Base-by-base conservation (phyloP, 306 rosid genomes). In the Citrullus mucosospermus region DNA sequence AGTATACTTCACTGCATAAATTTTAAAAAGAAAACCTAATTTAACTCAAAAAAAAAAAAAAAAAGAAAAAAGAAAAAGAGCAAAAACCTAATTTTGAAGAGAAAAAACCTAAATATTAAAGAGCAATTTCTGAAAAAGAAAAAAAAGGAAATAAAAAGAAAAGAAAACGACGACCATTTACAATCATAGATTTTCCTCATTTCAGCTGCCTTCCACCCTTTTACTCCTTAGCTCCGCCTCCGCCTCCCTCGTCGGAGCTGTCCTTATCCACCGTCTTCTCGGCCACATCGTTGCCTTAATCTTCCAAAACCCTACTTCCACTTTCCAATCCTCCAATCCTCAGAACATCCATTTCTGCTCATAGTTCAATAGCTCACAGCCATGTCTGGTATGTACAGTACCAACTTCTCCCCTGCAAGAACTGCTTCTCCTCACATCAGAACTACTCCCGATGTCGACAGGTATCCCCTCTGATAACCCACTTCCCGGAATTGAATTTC, bases 351-450 rank as follows among this genome's bases (percentile, higher is more conserved):
- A 22, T 44, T 46, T 69, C 55, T 22, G 75, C 36, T 67, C 32
- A 18, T 9, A 14, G 77, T 14, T 44, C 22, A 48, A 50, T 51
- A 43, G 32, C 63, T 9, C 81, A 61, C 73, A 85, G 86, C 81
- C 79, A 93, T 93, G 98, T 93, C 97, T 77, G 98, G 98, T 72
- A 86, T 93, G 91, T 93, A 93, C 79, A 91, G 89, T 85, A 86
- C 92, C 79, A 93, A 93, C 88, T 93, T 91, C 89, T 93, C 98
- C 50, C 98, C 93, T 51, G 97, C 93, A 68, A 91, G 98, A 90
- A 96, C 98, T 62, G 98, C 86, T 85, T 93, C 98, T 77, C 97
- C 98, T 22, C 98, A 91, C 89, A 93, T 93, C 91, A 90, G 98
- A 84, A 84, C 84, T 84, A 85, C 82, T 77, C 81, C 88, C n/a